These are phyloP conservation scores for Pythium vanterpoolii DNA, from an alignment of 352 stramenopile genomes.

Conservation along the genomic window DNA sequence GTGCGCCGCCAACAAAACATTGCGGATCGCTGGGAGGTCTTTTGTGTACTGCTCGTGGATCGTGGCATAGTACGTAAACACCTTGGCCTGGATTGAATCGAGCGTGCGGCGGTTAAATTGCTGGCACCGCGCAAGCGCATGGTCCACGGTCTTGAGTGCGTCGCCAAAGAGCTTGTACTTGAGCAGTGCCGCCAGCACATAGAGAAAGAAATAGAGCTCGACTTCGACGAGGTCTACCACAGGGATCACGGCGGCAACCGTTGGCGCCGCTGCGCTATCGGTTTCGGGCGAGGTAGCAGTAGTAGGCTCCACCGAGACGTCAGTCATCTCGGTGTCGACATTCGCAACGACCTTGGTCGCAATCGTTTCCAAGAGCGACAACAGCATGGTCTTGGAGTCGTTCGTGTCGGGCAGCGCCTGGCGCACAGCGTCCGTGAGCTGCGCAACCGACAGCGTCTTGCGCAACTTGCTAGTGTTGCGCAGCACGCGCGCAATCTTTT, in stretches of 20 bases:
- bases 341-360: conserved; percentile 31
- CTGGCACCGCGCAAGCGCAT: conserved; percentile 56
- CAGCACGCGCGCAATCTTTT: conserved; percentile 79
- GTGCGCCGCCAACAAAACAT: conserved; percentile 72
- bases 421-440: conserved; percentile 55
- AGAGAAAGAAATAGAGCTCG: conserved; percentile 82
- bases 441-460: conserved; percentile 61
- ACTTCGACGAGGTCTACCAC: conserved; percentile 80
- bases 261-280: conserved; percentile 9
- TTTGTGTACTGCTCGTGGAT: conserved; percentile 67
- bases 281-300: conserved; percentile 21
- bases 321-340: conserved; percentile 61
- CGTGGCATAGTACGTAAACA: conserved; percentile 74
- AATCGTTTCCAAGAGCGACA: conserved; percentile 50
- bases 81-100: conserved; percentile 74
- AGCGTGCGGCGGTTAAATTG: conserved; percentile 81
- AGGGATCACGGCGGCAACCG: conserved; percentile 32
- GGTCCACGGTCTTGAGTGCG: conserved; percentile 49
- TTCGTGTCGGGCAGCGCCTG: conserved; percentile 67
- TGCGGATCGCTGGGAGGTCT: conserved; percentile 58
- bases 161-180: conserved; percentile 64
- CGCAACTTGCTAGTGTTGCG: conserved; percentile 79
- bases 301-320: conserved; percentile 30
- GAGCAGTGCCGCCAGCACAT: conserved; percentile 65
- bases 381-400: conserved; percentile 47